Evolutionary conservation across 2,329 filamentous ascomycete genomes (phyloP).

Genomic region (Phaeosphaeria sp.): DNA sequence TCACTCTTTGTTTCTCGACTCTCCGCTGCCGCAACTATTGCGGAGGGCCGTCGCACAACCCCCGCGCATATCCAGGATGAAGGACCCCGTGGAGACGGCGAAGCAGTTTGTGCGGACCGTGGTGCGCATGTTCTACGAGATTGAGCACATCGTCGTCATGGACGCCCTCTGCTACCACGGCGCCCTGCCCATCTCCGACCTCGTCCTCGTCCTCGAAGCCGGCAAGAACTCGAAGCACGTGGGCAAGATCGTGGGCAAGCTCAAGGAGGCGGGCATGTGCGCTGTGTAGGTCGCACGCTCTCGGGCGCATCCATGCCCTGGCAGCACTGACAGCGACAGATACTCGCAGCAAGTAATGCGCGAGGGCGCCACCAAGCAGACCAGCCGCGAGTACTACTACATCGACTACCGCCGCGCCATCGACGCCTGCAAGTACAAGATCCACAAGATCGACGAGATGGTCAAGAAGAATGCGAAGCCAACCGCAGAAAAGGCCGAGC

Average conservation of each 20-base stretch:
- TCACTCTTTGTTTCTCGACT: neutral
- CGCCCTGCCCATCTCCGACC: conserved; percentile 84
- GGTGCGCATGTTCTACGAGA: conserved; percentile 84
- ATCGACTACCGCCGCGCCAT: conserved; percentile 94
- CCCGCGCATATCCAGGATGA: conserved; percentile 27
- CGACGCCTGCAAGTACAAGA: conserved; percentile 94
- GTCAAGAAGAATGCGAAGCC: conserved; percentile 85
- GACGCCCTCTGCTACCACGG: conserved; percentile 80
- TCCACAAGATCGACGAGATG: conserved; percentile 85
- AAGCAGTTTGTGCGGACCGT: conserved; percentile 86
- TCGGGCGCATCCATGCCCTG: neutral
- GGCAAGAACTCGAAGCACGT: conserved; percentile 91
- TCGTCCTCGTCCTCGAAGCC: conserved; percentile 75
- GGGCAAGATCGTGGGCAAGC: conserved; percentile 83
- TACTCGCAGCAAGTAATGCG: conserved; percentile 78
- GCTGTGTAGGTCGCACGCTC: conserved; percentile 66
- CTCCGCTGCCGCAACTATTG: neutral
- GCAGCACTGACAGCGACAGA: conserved; percentile 49
- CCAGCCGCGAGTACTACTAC: conserved; percentile 93
- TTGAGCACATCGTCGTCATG: conserved; percentile 80
- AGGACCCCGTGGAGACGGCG: conserved; percentile 67
- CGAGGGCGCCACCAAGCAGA: conserved; percentile 80
- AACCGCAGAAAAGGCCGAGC: conserved; percentile 86
- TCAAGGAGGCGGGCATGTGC: conserved; percentile 86
- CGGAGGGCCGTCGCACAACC: neutral